Evolutionary conservation across 139 green algal genomes (phyloP), one percentile per base, ranked within the genome.

Genomic region (Micromonas commoda): DNA sequence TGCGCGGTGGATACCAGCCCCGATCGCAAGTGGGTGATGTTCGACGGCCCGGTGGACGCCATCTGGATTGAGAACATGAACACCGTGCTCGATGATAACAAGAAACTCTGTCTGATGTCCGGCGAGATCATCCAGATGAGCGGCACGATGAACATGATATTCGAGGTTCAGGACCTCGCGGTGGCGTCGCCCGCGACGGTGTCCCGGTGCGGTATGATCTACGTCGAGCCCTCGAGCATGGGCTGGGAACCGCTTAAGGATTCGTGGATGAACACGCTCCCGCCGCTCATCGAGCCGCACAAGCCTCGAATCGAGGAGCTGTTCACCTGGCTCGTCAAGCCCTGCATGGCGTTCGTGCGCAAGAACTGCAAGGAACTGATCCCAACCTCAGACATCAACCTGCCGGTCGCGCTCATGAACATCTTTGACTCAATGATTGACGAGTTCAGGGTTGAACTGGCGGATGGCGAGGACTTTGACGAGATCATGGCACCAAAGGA

Each of bases 21-120:
- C 3, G 82, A 90, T 69, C 80, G 85, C 73, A 90, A 91, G 78
- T 78, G 70, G 67, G 65, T 70, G 9, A 80, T 94, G 32, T 82
- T 94, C 80, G 90, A 94, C 35, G 90, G 90, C 6, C 90, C 90
- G 29, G 90, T 94, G 53, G 90, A 94, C 76, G 90, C 90, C 24
- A 90, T 94, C 32, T 94, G 90, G 90, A 92, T 94, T 71, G 88
- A 94, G 82, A 94, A 92, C 83, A 94, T 94, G 90, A 94, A 94
- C 88, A 93, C 90, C n/a, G 87, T 88, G 73, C 86, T 94, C 53
- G 90, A 94, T 71, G 90, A 94, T 87, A 94, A 94, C 85, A 90
- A 90, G 70, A 94, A 93, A 85, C 86, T 94, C 45, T 94, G 90
- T 74, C 78, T 94, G 77, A 87, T 87, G 29, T 92, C 91, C 85